These are phyloP conservation scores for Pseudomonodictys pantanalensis DNA, from an alignment of 495 filamentous ascomycete species.

Conservation along the genomic window DNA sequence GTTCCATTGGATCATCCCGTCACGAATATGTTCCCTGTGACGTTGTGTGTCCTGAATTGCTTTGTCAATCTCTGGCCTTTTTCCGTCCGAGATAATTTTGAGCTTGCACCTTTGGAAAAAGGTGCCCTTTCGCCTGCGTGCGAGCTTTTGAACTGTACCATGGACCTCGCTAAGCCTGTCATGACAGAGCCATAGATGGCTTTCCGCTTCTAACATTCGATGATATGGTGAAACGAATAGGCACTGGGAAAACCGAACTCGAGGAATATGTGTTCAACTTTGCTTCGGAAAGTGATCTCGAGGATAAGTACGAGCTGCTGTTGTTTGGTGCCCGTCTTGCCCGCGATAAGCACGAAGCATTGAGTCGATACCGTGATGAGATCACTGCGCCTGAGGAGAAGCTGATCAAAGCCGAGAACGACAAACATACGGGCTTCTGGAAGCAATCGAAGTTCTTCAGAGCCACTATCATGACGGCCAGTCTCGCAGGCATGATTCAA, in stretches of 20 bases:
- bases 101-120: slow-evolving; percentile 4
- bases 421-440: slow-evolving; percentile 6
- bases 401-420: background rate
- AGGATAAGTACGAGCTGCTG: slow-evolving; percentile 2
- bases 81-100: background rate
- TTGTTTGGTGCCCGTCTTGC: slow-evolving; percentile 13
- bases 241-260: background rate
- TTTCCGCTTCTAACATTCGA: slow-evolving; percentile 14
- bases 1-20: background rate
- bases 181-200: background rate
- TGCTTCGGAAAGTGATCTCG: background rate
- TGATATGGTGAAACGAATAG: background rate
- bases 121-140: background rate
- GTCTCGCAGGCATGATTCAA: slow-evolving; percentile 5
- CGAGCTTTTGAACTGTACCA: background rate
- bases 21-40: background rate
- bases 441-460: slow-evolving; percentile 18
- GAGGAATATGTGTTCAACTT: slow-evolving; percentile 15
- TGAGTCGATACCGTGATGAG: slow-evolving; percentile 9
- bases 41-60: slow-evolving; percentile 4
- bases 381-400: slow-evolving; percentile 2
- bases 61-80: background rate
- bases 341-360: slow-evolving; percentile 14
- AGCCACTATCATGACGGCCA: slow-evolving; percentile 13
- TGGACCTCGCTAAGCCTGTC: background rate